Percentiles rank a stretch among this genome's conserved stretches.
Conservation (phyloP, 108 stramenopile species). For the Mayamaea pseudoterrestris region DNA sequence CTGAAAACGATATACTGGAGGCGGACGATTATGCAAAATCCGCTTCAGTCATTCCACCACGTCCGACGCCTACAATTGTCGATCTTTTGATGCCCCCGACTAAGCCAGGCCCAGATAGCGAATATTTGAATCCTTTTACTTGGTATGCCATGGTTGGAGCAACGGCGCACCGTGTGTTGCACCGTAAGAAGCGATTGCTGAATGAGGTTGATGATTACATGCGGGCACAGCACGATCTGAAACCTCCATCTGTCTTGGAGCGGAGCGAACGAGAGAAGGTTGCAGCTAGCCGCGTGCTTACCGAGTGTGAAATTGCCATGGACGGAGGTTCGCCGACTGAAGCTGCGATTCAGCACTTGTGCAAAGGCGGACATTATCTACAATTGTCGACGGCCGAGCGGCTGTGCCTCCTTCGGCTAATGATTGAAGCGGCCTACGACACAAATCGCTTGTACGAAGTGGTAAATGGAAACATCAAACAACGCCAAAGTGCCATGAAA, state of each 20-base stretch:
- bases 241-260: conserved; percentile 49
- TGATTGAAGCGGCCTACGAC: conserved; percentile 80
- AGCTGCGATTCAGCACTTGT: conserved; percentile 42
- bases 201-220: conserved; percentile 78
- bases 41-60: conserved; percentile 46
- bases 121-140: conserved; percentile 46
- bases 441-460: conserved; percentile 45
- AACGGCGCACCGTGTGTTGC: conserved; percentile 48
- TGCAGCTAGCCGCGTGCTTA: conserved; percentile 42
- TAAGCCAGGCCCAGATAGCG: conserved; percentile 42
- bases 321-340: conserved; percentile 21
- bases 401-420: conserved; percentile 51
- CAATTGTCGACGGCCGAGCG: conserved; percentile 42
- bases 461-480: conserved; percentile 71
- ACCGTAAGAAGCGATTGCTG: conserved; percentile 64
- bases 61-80: conserved; percentile 62
- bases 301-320: conserved; percentile 38
- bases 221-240: conserved; percentile 42
- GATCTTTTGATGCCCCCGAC: conserved; percentile 74
- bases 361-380: conserved; percentile 52
- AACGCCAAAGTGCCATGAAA: conserved; percentile 66
- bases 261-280: conserved; percentile 50
- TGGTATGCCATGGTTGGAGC: conserved; percentile 73
- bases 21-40: conserved; percentile 24
- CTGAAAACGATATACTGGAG: conserved; percentile 15